Evolutionary conservation across 2,329 filamentous ascomycete genomes (phyloP).

Genomic region (Fusarium succisae): DNA sequence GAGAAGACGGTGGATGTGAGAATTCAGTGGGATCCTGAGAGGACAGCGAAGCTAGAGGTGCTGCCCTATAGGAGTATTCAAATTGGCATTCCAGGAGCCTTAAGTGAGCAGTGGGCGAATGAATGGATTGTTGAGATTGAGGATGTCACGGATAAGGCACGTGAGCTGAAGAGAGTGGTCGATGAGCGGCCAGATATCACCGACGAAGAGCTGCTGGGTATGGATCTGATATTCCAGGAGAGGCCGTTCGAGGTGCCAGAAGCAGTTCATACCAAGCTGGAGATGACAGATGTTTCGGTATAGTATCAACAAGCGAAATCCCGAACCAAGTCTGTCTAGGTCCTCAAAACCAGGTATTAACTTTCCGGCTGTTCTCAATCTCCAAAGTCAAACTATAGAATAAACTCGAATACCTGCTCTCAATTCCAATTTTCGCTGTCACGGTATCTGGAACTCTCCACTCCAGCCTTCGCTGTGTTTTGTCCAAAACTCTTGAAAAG

Average conservation of each 20-base stretch:
- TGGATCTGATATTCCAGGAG: slow-evolving; percentile 57
- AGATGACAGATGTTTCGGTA: slow-evolving; percentile 42
- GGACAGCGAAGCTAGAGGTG: slow-evolving; percentile 55
- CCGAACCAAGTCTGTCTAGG: not conserved
- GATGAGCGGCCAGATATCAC: slow-evolving; percentile 51
- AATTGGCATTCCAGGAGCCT: slow-evolving; percentile 63
- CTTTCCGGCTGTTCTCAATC: slow-evolving; percentile 6
- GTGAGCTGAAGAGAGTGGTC: slow-evolving; percentile 56
- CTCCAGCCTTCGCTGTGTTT: slow-evolving; percentile 21
- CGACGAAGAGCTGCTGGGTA: slow-evolving; percentile 48
- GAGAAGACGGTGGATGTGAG: slow-evolving; percentile 53
- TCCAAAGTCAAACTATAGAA: slow-evolving; percentile 38
- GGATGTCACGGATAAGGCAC: slow-evolving; percentile 66
- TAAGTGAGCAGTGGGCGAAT: slow-evolving; percentile 58
- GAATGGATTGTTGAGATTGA: slow-evolving; percentile 64
- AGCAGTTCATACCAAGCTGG: slow-evolving; percentile 45
- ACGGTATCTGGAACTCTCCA: slow-evolving; percentile 11
- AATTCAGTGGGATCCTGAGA: slow-evolving; percentile 73
- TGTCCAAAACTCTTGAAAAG: slow-evolving; percentile 32
- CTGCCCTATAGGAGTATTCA: slow-evolving; percentile 66
- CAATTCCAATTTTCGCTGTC: slow-evolving; percentile 32
- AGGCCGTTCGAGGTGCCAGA: slow-evolving; percentile 53
- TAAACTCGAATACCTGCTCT: slow-evolving; percentile 40
- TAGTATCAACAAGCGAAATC: not conserved
- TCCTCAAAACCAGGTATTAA: slow-evolving; percentile 29